These are phyloP conservation scores for Colletotrichum sp. DNA, from an alignment of 2,329 filamentous ascomycete genomes.

Conservation along the genomic window DNA sequence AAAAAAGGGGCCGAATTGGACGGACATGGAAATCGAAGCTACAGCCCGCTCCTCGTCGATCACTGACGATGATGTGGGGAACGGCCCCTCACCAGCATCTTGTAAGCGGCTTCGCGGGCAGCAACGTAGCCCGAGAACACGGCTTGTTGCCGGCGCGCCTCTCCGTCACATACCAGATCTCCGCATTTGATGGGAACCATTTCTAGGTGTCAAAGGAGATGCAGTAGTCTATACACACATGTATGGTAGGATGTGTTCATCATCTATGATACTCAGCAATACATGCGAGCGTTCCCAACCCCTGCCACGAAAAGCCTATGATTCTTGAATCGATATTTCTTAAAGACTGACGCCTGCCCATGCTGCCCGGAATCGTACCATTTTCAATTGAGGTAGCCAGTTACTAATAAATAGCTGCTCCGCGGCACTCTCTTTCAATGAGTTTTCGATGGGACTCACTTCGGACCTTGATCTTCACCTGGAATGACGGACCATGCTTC, in stretches of 20 bases:
- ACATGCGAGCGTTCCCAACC: no score
- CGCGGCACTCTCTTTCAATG: not conserved
- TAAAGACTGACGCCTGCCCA: no score
- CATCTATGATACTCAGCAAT: no score
- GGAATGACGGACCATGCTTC: not conserved
- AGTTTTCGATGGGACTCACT: not conserved
- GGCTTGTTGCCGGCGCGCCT: no score
- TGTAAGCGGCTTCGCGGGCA: not conserved
- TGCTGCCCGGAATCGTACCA: no score
- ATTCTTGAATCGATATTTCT: not conserved
- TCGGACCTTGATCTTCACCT: not conserved
- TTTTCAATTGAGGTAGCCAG: no score
- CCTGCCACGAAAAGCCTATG: no score
- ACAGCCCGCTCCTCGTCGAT: not conserved
- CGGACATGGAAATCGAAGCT: not conserved
- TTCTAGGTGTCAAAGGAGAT: accelerated
- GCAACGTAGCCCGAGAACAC: not conserved
- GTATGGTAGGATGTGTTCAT: no score
- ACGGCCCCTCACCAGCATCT: not conserved
- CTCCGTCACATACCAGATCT: no score
- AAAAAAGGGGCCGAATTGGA: not conserved
- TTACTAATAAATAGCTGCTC: not conserved
- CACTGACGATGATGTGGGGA: not conserved
- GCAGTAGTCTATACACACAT: no score
- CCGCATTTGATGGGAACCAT: no score